Evolutionary conservation across 2,329 filamentous ascomycete genomes (phyloP).

Genomic region (Xylariomycetidae sp.): DNA sequence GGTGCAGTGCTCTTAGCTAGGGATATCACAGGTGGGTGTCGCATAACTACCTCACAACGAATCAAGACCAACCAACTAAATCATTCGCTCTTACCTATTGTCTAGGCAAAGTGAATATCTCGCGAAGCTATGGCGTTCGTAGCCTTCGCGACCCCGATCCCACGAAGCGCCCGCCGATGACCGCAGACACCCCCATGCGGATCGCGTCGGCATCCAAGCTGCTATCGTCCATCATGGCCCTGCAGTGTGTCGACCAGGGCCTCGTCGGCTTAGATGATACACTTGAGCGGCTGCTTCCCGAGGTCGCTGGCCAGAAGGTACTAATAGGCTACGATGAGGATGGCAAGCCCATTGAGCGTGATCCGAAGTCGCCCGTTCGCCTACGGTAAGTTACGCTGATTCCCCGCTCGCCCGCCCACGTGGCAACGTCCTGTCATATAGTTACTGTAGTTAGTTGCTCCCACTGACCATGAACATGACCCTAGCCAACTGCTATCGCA

Average conservation of each 20-base stretch:
- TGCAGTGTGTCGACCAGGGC: constrained; percentile 10
- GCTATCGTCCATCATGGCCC: constrained; percentile 13
- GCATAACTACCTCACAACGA: constrained; percentile 1
- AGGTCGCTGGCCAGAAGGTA: constrained; percentile 10
- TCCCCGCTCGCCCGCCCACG: too few relatives aligned
- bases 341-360: constrained; percentile 12
- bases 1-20: constrained; percentile 11
- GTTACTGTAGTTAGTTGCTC: neutral
- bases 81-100: too few relatives aligned
- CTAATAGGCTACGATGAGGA: constrained; percentile 11
- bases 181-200: constrained; percentile 11
- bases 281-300: constrained; percentile 10
- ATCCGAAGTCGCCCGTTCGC: constrained; percentile 12
- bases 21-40: constrained; percentile 9
- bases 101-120: constrained; percentile 12
- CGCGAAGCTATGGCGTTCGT: constrained; percentile 13
- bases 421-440: neutral
- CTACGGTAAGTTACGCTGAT: too few relatives aligned
- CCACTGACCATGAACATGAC: constrained; percentile 3
- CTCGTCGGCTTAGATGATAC: constrained; percentile 7
- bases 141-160: constrained; percentile 10
- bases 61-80: too few relatives aligned
- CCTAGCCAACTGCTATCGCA: constrained; percentile 9
- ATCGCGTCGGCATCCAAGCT: constrained; percentile 11
- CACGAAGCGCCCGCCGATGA: constrained; percentile 10